A percentile compares a stretch with the other conserved stretches of the same genome.
These are phyloP conservation scores for Kentomonas sorsogonicus DNA, from an alignment of 208 protist species.

Conservation along the genomic window DNA sequence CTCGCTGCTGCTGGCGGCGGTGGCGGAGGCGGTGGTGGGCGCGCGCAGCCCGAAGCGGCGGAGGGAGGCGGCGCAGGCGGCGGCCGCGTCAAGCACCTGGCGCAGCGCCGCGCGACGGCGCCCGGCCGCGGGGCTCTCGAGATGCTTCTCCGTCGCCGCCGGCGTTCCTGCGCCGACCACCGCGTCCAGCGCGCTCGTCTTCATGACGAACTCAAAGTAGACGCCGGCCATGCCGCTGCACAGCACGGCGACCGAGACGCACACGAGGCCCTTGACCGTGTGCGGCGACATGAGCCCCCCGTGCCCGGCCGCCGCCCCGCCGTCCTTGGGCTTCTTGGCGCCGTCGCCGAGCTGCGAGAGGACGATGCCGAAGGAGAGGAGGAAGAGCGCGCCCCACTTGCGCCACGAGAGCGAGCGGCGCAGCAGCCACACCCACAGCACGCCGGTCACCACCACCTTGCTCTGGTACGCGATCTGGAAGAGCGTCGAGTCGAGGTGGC, in stretches of 20 bases:
- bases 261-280: constrained; percentile 24
- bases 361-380: constrained; percentile 31
- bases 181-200: too few species aligned
- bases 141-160: too few species aligned
- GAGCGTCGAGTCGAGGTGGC: constrained; percentile 47
- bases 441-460: constrained; percentile 45
- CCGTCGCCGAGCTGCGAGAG: constrained; percentile 35
- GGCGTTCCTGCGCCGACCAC: too few species aligned
- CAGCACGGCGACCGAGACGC: too few species aligned
- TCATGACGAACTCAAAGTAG: too few species aligned
- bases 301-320: constrained; percentile 1
- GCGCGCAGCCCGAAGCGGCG: background rate
- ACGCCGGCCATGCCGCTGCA: too few species aligned
- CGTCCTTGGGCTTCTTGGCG: constrained; percentile 8
- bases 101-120: too few species aligned
- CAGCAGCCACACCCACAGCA: constrained; percentile 31
- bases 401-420: constrained; percentile 21
- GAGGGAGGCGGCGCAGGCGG: background rate
- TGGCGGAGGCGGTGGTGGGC: background rate
- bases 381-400: constrained; percentile 44
- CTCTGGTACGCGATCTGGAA: constrained; percentile 63
- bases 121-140: too few species aligned
- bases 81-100: too few species aligned
- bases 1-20: background rate
- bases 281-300: background rate